Conservation (phyloP, 345 rosid species). For the Hibiscus trionum region DNA sequence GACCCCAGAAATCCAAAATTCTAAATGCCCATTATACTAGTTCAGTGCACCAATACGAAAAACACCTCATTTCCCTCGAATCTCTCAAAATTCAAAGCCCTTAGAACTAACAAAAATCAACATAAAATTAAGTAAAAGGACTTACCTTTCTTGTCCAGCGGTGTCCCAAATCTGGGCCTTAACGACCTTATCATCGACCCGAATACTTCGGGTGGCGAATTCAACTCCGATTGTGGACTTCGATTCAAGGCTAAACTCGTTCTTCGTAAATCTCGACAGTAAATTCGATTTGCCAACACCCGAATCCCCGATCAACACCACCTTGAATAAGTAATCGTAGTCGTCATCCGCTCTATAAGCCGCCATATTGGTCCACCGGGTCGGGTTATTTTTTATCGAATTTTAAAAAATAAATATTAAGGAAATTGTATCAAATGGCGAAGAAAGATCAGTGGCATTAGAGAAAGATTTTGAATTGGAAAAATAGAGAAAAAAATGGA, state of each 20-base stretch:
- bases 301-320: slow-evolving; percentile 72
- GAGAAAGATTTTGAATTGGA: neutral
- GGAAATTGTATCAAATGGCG: neutral
- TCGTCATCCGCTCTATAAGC: slow-evolving; percentile 53
- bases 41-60: neutral
- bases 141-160: slow-evolving; percentile 79
- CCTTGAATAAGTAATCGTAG: slow-evolving; percentile 63
- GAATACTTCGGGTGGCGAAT: slow-evolving; percentile 70
- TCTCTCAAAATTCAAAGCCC: neutral
- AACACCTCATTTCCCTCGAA: neutral
- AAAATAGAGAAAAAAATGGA: neutral
- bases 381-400: neutral
- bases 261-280: slow-evolving; percentile 57
- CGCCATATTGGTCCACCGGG: slow-evolving; percentile 27
- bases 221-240: slow-evolving; percentile 85
- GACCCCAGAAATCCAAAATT: neutral
- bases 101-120: neutral
- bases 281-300: slow-evolving; percentile 79
- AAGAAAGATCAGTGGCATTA: neutral
- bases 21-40: neutral
- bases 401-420: neutral
- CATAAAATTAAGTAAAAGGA: neutral
- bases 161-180: slow-evolving; percentile 96
- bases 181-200: slow-evolving; percentile 61
- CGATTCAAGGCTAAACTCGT: slow-evolving; percentile 75